Conservation (phyloP, 345 rosid species). For the Pistacia vera region DNA sequence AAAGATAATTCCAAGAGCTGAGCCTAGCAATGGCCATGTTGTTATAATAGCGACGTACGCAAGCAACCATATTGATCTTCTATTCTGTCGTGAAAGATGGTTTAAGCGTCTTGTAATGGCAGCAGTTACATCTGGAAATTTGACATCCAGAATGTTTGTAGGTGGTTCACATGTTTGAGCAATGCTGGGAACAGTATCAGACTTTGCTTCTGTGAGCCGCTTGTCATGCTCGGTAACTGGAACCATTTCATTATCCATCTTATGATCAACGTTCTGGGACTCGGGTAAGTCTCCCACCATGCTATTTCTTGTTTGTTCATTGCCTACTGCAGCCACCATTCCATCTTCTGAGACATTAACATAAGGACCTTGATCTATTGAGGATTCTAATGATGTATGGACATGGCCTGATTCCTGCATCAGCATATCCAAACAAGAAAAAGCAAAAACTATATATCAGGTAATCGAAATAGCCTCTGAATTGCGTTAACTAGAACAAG, state of each 20-base stretch:
- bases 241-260: constrained; percentile 8
- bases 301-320: constrained; percentile 32
- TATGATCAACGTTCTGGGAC: constrained; percentile 1
- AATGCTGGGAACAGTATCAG: constrained; percentile 12
- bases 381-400: constrained; percentile 37
- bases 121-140: constrained; percentile 25
- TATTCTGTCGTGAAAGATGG: constrained; percentile 38
- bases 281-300: constrained; percentile 14
- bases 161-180: constrained; percentile 25
- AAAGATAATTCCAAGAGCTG: constrained; percentile 39
- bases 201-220: constrained; percentile 22
- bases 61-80: constrained; percentile 56
- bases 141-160: constrained; percentile 22
- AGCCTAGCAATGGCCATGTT: constrained; percentile 66
- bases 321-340: constrained; percentile 61
- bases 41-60: constrained; percentile 57
- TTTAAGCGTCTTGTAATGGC: constrained; percentile 41
- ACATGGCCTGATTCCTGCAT: constrained; percentile 22
- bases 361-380: constrained; percentile 72
- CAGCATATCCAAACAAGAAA: constrained; percentile 30
- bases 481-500: neutral
- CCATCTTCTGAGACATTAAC: constrained; percentile 66
- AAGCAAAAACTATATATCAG: neutral
- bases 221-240: constrained; percentile 27
- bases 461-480: neutral